Percentiles rank a stretch among this genome's conserved stretches.
Evolutionary conservation across 2,329 filamentous ascomycete species (phyloP).

Genomic region (Aspergillus clavatus): DNA sequence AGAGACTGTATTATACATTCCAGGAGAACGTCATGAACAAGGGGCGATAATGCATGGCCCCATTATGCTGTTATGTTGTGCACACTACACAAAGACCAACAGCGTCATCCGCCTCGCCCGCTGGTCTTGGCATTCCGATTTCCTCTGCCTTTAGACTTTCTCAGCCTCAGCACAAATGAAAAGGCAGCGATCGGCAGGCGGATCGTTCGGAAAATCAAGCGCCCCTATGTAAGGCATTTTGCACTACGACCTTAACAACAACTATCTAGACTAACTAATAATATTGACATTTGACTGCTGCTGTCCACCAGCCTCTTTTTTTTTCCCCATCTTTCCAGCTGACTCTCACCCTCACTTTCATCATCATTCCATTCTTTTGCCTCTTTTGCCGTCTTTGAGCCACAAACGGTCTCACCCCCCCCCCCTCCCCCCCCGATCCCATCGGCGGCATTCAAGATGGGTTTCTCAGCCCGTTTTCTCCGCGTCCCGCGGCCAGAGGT

Average conservation of each 20-base stretch:
- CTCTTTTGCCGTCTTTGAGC: conserved; percentile 5
- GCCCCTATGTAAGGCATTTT: conserved; percentile 11
- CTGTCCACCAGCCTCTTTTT: conserved; percentile 4
- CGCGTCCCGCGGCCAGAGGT: conserved; percentile 50
- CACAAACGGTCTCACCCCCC: not conserved
- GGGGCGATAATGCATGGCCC: too few relatives aligned
- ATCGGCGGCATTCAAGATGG: conserved; percentile 28
- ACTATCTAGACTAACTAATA: too few relatives aligned
- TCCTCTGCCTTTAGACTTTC: not conserved
- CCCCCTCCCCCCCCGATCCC: too few relatives aligned
- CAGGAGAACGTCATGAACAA: too few relatives aligned
- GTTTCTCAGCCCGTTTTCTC: conserved; percentile 40
- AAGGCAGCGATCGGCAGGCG: conserved; percentile 20
- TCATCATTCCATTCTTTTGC: conserved; percentile 7
- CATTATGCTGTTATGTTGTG: too few relatives aligned
- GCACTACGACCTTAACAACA: too few relatives aligned
- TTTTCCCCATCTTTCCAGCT: not conserved
- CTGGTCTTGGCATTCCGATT: not conserved
- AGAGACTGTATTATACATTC: too few relatives aligned
- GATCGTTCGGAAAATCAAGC: conserved; percentile 19
- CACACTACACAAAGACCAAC: too few relatives aligned
- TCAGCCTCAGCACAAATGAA: conserved; percentile 5
- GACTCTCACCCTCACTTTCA: not conserved
- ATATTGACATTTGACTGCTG: too few relatives aligned
- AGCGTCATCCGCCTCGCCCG: too few relatives aligned